These are phyloP conservation scores for Aspergillus calidoustus DNA, from an alignment of 2,329 filamentous ascomycete genomes.

Conservation along the genomic window DNA sequence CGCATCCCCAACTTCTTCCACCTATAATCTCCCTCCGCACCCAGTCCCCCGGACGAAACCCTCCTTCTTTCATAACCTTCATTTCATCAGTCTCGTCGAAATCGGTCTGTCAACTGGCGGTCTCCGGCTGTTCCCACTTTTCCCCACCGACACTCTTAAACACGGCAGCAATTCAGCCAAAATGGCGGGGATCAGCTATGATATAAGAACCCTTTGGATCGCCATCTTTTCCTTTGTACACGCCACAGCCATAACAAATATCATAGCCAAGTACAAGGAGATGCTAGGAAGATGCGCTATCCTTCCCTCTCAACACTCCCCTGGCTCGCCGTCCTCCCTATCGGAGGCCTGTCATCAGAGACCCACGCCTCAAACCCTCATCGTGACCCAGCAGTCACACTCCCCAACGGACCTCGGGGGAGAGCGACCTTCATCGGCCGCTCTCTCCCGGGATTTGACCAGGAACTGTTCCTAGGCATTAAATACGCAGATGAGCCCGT, in stretches of 20 bases:
- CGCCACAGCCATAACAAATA: background rate
- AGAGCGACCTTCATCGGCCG: conserved; percentile 34
- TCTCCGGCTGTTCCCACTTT: background rate
- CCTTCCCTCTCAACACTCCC: background rate
- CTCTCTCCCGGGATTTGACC: conserved; percentile 31
- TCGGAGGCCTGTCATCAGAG: background rate
- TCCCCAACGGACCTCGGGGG: background rate
- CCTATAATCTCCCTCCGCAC: conserved; percentile 19
- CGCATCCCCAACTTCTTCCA: conserved; percentile 22
- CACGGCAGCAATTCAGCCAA: background rate
- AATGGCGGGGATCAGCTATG: background rate
- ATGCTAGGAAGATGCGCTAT: conserved; percentile 6
- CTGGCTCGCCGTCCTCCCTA: conserved; percentile 9
- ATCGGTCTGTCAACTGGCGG: background rate
- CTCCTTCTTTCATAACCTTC: background rate
- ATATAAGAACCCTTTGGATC: conserved; percentile 2
- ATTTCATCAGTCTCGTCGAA: background rate
- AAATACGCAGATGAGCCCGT: conserved; percentile 35
- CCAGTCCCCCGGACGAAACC: background rate
- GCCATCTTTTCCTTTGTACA: background rate
- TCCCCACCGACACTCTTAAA: background rate
- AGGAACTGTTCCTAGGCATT: conserved; percentile 36
- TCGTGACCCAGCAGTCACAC: conserved; percentile 4
- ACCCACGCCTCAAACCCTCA: background rate
- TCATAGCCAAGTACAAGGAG: background rate